Base-by-base conservation (phyloP, 192 early-diverging fungal genomes). In the Linnemannia exigua region DNA sequence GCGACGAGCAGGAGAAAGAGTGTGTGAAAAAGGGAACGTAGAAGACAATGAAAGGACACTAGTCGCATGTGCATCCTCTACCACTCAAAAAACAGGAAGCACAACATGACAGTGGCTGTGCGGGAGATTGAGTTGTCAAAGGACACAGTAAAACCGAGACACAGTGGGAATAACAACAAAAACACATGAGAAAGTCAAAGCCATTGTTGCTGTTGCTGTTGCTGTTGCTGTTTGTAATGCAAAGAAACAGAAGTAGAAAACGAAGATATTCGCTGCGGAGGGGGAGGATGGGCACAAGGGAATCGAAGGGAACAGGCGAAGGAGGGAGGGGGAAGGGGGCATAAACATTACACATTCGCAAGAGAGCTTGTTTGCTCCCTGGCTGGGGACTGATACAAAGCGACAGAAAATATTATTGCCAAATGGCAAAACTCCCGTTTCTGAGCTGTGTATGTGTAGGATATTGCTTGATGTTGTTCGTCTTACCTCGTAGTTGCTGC, bases 361-460 rank as follows among this genome's bases (percentile, higher is more conserved):
- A 37, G 33, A 70, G 38, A 70, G 38, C 58, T 63, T 63, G 28
- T 70, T 20, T 61, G 58, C 20, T 41, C 68, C 36, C 36, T 70
- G 68, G 16, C 36, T 41, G 35, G 68, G 68, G 68, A 68, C 36
- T 41, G 9, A 41, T n/a, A 22, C 36, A 70, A 35, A 22, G 67
- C 7, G 67, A 61, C 7, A 17, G 58, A 61, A 28, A 20, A 63
- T 28, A 61, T 61, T 22, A 28, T 61, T 31, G n/a, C 1, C 54
- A 61, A 63, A 63, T 63, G 58, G 58, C 58, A 63, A 63, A 63
- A 63, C 58, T 63, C 58, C 58, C 31, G 41, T 9, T 63, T 58
- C 7, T 9, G 28, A 17, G 28, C 25, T 14, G 8, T 31, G 17
- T 50, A 4, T 46, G 12, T 46, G 44, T 46, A 4, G 44, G 4